phyloP scores from a whole-genome alignment of 2,329 filamentous ascomycete genomes.

The Penicillium sp. region DNA sequence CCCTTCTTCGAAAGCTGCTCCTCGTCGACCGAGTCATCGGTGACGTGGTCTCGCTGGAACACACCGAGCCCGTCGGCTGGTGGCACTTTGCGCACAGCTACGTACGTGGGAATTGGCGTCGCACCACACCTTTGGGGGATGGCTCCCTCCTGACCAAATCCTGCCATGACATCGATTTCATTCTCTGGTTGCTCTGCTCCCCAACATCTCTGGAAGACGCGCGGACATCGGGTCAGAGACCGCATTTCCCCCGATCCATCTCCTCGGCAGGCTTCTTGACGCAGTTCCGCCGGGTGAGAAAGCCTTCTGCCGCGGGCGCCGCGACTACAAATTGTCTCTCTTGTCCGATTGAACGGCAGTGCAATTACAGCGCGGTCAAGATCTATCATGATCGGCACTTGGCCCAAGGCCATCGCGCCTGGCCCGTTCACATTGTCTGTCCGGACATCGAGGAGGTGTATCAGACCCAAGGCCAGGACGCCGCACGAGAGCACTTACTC shows the following conservation, averaged over 20 bases:
- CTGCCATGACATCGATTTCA: conserved; percentile 90
- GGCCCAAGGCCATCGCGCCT: conserved; percentile 60
- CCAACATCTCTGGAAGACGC: conserved; percentile 43
- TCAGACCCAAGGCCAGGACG: conserved; percentile 38
- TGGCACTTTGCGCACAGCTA: conserved; percentile 94
- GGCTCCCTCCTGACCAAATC: conserved; percentile 82
- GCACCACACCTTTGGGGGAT: conserved; percentile 67
- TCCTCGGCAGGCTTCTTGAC: conserved; percentile 70
- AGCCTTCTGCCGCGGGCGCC: conserved; percentile 65
- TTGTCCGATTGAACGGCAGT: conserved; percentile 67
- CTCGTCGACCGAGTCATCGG: conserved; percentile 71
- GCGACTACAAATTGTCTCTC: conserved; percentile 87
- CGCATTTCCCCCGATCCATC: conserved; percentile 71
- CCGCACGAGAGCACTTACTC: conserved; percentile 49
- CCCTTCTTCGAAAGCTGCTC: conserved; percentile 71
- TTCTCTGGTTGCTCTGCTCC: conserved; percentile 84
- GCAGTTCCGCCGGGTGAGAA: conserved; percentile 68
- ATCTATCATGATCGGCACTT: conserved; percentile 71
- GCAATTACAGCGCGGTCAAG: conserved; percentile 77
- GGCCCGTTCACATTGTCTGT: conserved; percentile 85
- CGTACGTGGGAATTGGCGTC: conserved; percentile 89
- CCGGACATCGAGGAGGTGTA: conserved; percentile 82
- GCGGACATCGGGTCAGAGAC: conserved; percentile 30
- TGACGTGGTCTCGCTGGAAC: conserved; percentile 76
- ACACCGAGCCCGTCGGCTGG: conserved; percentile 91